These are phyloP conservation scores for Schizochytrium sp. DNA, from an alignment of 108 stramenopile species.

Conservation along the genomic window DNA sequence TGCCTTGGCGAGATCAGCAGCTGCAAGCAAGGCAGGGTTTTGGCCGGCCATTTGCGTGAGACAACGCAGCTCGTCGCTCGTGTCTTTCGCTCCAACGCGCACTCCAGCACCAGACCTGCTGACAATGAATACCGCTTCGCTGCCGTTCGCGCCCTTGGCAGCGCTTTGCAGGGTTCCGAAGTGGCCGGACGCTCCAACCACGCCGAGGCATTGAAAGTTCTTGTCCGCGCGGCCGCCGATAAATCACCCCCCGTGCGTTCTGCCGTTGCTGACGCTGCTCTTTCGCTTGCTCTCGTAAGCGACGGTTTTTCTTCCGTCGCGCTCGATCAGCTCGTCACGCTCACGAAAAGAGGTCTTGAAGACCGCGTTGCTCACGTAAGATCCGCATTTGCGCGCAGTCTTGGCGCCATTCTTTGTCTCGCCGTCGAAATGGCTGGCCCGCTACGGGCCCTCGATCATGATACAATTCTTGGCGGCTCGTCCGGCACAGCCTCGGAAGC, in stretches of 20 bases:
- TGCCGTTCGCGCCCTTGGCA: not conserved
- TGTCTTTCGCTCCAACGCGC: not conserved
- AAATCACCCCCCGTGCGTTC: not conserved
- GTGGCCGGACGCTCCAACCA: not conserved
- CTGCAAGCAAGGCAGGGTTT: not conserved
- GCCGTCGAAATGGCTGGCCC: not conserved
- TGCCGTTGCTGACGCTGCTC: not conserved
- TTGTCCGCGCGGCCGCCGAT: not conserved
- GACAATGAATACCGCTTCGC: not conserved
- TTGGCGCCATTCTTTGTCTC: not conserved
- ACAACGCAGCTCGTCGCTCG: not conserved
- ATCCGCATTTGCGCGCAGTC: not conserved
- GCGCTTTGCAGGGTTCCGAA: not conserved
- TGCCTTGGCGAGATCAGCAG: not conserved
- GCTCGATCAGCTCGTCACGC: not conserved
- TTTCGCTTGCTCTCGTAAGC: not conserved
- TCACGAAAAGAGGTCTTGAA: not conserved
- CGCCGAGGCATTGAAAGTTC: not conserved
- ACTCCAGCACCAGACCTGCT: not conserved
- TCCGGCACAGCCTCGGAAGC: too few species aligned
- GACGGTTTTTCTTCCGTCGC: not conserved
- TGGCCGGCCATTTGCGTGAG: not conserved
- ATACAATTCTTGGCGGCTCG: too few species aligned
- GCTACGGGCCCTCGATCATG: not conserved
- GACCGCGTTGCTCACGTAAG: not conserved